phyloP scores from a whole-genome alignment of 2,329 filamentous ascomycete species.

The Rutstroemia sp. region DNA sequence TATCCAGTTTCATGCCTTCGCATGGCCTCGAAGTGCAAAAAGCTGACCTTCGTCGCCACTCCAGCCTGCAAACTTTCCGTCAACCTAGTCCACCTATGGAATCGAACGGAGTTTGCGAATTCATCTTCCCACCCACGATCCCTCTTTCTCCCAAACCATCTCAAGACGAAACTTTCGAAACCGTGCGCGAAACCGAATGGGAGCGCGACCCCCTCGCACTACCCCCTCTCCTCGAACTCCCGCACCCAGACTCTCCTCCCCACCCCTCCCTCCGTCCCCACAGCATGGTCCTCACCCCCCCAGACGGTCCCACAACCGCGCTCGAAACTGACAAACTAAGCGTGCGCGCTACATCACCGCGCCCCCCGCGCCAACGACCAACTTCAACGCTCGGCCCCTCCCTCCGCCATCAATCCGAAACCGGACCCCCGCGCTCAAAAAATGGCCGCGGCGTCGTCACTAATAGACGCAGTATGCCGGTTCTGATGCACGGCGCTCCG shows the following conservation, averaged over 20 bases:
- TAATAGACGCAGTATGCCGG: slow-evolving; percentile 23
- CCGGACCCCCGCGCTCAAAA: neutral
- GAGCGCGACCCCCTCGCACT: neutral
- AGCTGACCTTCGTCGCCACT: slow-evolving; percentile 17
- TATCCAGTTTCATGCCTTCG: slow-evolving; percentile 17
- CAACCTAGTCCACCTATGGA: neutral
- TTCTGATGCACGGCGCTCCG: slow-evolving; percentile 25
- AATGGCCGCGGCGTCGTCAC: slow-evolving; percentile 4
- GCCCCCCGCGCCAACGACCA: neutral
- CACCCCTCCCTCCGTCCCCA: neutral
- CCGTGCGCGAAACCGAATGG: neutral
- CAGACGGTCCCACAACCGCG: neutral
- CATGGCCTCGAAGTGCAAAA: slow-evolving; percentile 11
- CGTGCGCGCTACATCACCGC: neutral
- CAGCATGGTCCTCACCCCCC: neutral
- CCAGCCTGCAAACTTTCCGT: slow-evolving; percentile 1
- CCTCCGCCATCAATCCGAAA: neutral
- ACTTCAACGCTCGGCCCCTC: slow-evolving; percentile 1
- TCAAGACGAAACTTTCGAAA: slow-evolving; percentile 1
- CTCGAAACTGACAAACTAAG: neutral
- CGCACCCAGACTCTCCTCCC: neutral
- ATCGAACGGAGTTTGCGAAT: slow-evolving; percentile 6
- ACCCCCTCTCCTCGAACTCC: neutral
- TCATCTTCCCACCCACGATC: neutral
- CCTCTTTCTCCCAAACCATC: neutral